Evolutionary conservation across 768 basidiomycete genomes (phyloP).

Genomic region (Pleurotus salmoneostramineus): DNA sequence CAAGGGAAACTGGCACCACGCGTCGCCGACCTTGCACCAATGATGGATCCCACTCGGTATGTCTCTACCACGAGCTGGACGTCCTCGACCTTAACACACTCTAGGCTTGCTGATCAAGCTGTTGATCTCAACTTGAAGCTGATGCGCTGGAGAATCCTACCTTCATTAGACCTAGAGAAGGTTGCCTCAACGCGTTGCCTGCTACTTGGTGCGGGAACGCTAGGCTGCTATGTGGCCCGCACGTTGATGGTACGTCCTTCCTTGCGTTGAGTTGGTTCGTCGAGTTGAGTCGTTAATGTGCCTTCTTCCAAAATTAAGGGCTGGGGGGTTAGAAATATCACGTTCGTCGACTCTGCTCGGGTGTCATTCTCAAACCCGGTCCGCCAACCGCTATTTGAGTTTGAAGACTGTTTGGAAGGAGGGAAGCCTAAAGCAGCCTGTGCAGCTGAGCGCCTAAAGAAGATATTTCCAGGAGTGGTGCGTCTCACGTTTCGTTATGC

Average conservation of each 20-base stretch:
- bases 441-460: conserved; percentile 80
- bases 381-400: conserved; percentile 93
- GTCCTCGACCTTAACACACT: not conserved
- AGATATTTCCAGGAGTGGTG: conserved; percentile 92
- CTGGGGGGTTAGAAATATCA: conserved; percentile 94
- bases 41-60: conserved; percentile 91
- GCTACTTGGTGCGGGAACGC: conserved; percentile 90
- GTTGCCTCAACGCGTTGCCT: conserved; percentile 78
- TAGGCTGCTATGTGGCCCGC: conserved; percentile 94
- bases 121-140: conserved; percentile 97
- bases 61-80: not conserved
- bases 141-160: conserved; percentile 97
- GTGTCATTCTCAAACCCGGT: conserved; percentile 99
- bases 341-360: conserved; percentile 84
- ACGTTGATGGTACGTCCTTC: conserved; percentile 71
- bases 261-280: not conserved
- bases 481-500: conserved; percentile 21
- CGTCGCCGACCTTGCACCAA: conserved; percentile 86
- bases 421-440: conserved; percentile 93
- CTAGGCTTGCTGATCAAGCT: conserved; percentile 88
- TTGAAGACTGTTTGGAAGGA: conserved; percentile 88
- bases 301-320: conserved; percentile 55
- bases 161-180: conserved; percentile 83
- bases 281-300: not conserved
- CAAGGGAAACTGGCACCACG: conserved; percentile 85